phyloP scores from a whole-genome alignment of 345 rosid species.

The Boechera retrofracta region DNA sequence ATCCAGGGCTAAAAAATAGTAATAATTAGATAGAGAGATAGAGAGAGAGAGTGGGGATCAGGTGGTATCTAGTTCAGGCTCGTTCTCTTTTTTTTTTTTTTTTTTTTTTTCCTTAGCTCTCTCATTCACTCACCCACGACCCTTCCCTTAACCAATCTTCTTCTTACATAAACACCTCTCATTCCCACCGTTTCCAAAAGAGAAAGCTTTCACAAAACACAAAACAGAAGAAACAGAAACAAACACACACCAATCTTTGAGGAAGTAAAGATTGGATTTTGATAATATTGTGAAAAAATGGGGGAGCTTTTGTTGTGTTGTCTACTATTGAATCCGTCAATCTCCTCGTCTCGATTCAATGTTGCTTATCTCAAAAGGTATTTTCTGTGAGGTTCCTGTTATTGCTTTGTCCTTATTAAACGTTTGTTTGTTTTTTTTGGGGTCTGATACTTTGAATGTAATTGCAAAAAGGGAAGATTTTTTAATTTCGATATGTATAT shows the following conservation, averaged over 20 bases:
- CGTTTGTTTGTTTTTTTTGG: not conserved
- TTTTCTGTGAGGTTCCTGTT: conserved; percentile 11
- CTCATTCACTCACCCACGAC: conserved; percentile 33
- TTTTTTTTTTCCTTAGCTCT: not conserved
- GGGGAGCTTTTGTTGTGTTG: conserved; percentile 33
- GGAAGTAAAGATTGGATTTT: not conserved
- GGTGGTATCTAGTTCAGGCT: conserved; percentile 50
- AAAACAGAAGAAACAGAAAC: not conserved
- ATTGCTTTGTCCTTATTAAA: not conserved
- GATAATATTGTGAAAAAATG: conserved; percentile 28
- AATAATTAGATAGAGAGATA: not conserved
- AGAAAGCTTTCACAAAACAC: not conserved
- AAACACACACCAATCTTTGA: not conserved
- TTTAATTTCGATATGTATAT: conserved; percentile 25
- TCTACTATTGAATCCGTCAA: conserved; percentile 1
- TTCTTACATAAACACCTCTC: conserved; percentile 48
- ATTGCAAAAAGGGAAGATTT: not conserved
- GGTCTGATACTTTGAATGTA: conserved; percentile 3
- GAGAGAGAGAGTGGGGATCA: conserved; percentile 31
- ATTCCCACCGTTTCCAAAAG: conserved; percentile 19
- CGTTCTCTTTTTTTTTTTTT: not conserved
- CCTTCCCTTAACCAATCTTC: conserved; percentile 32
- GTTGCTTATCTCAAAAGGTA: conserved; percentile 39
- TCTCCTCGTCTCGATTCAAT: conserved; percentile 17
- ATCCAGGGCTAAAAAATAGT: too few relatives aligned